These are phyloP conservation scores for Trypanosomatidae sp. DNA, from an alignment of 208 protist species.

Conservation along the genomic window DNA sequence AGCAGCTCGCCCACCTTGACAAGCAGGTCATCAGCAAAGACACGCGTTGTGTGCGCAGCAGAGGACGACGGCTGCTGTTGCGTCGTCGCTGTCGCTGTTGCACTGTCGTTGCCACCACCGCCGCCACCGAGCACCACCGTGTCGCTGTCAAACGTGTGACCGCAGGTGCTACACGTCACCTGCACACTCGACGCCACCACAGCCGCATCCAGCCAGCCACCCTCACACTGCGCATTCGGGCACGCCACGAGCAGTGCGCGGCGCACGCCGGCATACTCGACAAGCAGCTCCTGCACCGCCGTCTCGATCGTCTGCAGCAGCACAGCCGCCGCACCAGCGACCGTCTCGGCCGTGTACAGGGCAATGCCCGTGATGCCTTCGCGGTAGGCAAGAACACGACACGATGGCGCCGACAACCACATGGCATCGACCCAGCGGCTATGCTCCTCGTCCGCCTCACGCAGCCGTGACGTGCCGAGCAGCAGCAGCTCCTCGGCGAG, in stretches of 20 bases:
- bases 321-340: slow-evolving; percentile 25
- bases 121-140: slow-evolving; percentile 21
- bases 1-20: slow-evolving; percentile 44
- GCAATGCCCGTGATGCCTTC: slow-evolving; percentile 38
- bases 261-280: slow-evolving; percentile 57
- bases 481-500: slow-evolving; percentile 34
- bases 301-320: slow-evolving; percentile 50
- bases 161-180: slow-evolving; percentile 41
- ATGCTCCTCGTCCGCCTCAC: slow-evolving; percentile 70
- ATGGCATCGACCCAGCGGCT: slow-evolving; percentile 78
- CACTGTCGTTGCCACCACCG: slow-evolving; percentile 2
- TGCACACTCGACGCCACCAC: slow-evolving; percentile 19
- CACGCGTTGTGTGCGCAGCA: no score
- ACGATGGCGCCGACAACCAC: slow-evolving; percentile 50
- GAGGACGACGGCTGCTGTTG: no score
- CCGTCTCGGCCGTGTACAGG: slow-evolving; percentile 42
- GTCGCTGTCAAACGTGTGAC: slow-evolving; percentile 27
- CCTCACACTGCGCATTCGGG: slow-evolving; percentile 36
- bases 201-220: slow-evolving; percentile 44
- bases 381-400: slow-evolving; percentile 64
- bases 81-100: no score
- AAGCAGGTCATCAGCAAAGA: slow-evolving; percentile 29
- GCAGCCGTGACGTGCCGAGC: slow-evolving; percentile 42
- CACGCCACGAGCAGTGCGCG: slow-evolving; percentile 44
- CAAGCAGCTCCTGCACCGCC: slow-evolving; percentile 26